Evolutionary conservation across 345 rosid genomes (phyloP).

Genomic region (Salix exigua): DNA sequence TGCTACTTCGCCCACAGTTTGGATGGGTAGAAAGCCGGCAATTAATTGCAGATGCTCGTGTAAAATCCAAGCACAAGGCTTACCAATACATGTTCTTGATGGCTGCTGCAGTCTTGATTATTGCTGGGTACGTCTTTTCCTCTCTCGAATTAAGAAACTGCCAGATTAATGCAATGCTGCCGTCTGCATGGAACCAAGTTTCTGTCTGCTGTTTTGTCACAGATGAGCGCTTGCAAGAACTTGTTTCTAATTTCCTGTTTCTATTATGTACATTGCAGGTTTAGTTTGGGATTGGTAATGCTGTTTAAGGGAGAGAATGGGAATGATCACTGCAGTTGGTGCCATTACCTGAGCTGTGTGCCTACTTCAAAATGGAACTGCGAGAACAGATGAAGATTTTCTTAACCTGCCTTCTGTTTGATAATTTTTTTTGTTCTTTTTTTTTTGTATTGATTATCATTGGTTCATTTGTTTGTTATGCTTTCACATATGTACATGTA

Average conservation of each 20-base stretch:
- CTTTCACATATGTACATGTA: slow-evolving; percentile 13
- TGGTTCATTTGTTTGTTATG: slow-evolving; percentile 21
- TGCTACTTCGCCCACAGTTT: slow-evolving; percentile 83
- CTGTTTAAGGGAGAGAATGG: slow-evolving; percentile 81
- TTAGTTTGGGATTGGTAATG: slow-evolving; percentile 63
- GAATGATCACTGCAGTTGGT: slow-evolving; percentile 91
- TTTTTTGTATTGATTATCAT: slow-evolving; percentile 8
- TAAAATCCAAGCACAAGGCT: slow-evolving; percentile 62
- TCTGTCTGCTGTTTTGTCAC: background rate
- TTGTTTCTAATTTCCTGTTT: background rate
- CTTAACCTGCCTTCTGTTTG: background rate
- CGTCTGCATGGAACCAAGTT: background rate
- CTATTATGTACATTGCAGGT: slow-evolving; percentile 37
- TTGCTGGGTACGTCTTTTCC: slow-evolving; percentile 49
- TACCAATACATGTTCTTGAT: slow-evolving; percentile 65
- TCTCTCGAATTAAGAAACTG: background rate
- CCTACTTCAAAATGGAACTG: slow-evolving; percentile 89
- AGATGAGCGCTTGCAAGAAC: background rate
- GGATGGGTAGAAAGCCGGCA: slow-evolving; percentile 60
- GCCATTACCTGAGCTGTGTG: slow-evolving; percentile 88
- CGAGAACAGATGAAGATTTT: slow-evolving; percentile 20
- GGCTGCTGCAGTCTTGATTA: slow-evolving; percentile 43
- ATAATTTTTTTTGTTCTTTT: background rate
- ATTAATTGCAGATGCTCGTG: slow-evolving; percentile 43
- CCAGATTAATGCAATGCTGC: background rate